A percentile compares a stretch with the other conserved stretches of the same genome.
Conservation (phyloP, 495 filamentous ascomycete species). For the Aspergillus saccharolyticus region DNA sequence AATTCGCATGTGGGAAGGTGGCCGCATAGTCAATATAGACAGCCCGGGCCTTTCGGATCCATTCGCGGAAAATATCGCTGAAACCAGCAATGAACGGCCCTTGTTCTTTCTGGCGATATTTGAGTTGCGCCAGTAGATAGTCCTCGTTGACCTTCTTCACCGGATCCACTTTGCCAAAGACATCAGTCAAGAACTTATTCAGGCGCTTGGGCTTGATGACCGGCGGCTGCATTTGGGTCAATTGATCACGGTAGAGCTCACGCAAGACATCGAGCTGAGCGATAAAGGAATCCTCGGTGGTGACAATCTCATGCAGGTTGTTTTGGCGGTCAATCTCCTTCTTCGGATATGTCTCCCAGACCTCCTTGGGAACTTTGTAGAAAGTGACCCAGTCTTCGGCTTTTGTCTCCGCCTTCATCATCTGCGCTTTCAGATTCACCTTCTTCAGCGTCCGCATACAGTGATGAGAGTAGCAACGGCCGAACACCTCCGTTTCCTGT, state of each 20-base stretch:
- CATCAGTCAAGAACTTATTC: constrained; percentile 70
- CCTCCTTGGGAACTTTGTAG: constrained; percentile 78
- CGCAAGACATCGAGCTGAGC: constrained; percentile 79
- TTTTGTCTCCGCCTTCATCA: constrained; percentile 62
- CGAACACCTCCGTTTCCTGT: constrained; percentile 53
- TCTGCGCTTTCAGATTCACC: constrained; percentile 72
- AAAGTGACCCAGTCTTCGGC: constrained; percentile 86
- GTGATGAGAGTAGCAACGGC: constrained; percentile 89
- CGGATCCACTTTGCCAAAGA: constrained; percentile 86
- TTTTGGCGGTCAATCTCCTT: constrained; percentile 95
- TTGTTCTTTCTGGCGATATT: constrained; percentile 95
- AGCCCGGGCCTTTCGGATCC: constrained; percentile 88
- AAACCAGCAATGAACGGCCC: constrained; percentile 92
- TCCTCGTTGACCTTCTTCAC: constrained; percentile 93
- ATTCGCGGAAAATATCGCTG: constrained; percentile 96
- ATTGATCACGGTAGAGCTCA: constrained; percentile 78
- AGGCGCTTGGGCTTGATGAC: constrained; percentile 73
- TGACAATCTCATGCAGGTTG: constrained; percentile 91
- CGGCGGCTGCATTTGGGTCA: constrained; percentile 66
- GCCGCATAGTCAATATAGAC: constrained; percentile 92
- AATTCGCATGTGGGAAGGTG: constrained; percentile 77
- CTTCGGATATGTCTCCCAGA: constrained; percentile 60
- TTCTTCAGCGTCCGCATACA: constrained; percentile 94
- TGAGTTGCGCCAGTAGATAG: constrained; percentile 88
- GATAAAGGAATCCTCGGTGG: constrained; percentile 87